phyloP scores from a whole-genome alignment of 306 rosid species.

The Betula pendula region DNA sequence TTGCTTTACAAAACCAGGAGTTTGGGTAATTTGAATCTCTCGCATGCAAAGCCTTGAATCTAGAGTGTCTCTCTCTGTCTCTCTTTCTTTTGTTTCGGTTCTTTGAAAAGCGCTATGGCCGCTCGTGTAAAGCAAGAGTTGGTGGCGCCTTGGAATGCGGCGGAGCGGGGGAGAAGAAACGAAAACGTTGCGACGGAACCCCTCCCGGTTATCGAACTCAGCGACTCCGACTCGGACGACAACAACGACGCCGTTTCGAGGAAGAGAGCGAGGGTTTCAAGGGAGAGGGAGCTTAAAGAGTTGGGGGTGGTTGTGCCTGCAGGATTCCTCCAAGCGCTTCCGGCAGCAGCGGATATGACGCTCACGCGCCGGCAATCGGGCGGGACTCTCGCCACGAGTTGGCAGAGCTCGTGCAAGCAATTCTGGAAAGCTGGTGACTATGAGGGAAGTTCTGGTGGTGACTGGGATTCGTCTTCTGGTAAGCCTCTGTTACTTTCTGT shows the following conservation, averaged over 20 bases:
- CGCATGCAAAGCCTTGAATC: neutral
- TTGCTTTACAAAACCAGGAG: no score
- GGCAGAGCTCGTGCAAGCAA: slow-evolving; percentile 45
- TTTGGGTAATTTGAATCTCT: neutral
- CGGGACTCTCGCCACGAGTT: neutral
- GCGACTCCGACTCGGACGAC: slow-evolving; percentile 42
- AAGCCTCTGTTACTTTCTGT: neutral
- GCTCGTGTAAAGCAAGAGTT: slow-evolving; percentile 49
- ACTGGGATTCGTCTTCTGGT: slow-evolving; percentile 59
- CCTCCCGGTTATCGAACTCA: slow-evolving; percentile 52
- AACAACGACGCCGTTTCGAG: slow-evolving; percentile 16
- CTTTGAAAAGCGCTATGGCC: slow-evolving; percentile 41
- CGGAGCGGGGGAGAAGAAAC: neutral
- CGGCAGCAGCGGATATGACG: slow-evolving; percentile 10
- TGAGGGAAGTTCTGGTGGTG: slow-evolving; percentile 46
- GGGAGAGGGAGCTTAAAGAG: slow-evolving; percentile 43
- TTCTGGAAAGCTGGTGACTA: slow-evolving; percentile 99
- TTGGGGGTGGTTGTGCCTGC: slow-evolving; percentile 50
- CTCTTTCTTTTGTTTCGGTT: no score
- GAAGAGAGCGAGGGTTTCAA: neutral
- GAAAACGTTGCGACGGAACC: slow-evolving; percentile 11
- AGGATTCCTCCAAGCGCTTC: slow-evolving; percentile 45
- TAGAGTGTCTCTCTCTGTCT: neutral
- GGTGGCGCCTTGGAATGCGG: slow-evolving; percentile 3
- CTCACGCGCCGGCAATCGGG: slow-evolving; percentile 27